Base-by-base conservation (phyloP, 73 alveolate genomes). In the Paramecium octaurelia region DNA sequence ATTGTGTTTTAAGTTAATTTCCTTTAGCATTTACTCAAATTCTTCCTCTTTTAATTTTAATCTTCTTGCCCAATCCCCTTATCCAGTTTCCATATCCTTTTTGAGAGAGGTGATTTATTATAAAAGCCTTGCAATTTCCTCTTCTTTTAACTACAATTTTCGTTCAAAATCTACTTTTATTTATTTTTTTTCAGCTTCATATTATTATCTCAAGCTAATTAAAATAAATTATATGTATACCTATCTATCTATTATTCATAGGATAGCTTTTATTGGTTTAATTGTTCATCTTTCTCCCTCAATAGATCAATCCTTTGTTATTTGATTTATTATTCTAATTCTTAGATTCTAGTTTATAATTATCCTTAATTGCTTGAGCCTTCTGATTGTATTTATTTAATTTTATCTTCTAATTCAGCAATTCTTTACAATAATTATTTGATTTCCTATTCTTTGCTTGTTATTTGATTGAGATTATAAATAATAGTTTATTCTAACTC, bases 1-100 rank as follows among this genome's bases (percentile, higher is more conserved):
- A 71, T 89, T 89, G 29, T 89, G 94, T 71, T 83, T 89, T 70
- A 70, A n/a, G 48, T 89, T 89, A 11, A 89, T 70, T 43, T 89
- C 75, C 29, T 73, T 89, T 3, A 89, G 54, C 71, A 46, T 70
- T 29, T 71, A 59, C n/a, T 89, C 94, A 27, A 64, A 89, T 73
- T 89, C 90, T 71, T 71, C 57, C 23, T 89, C 94, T 70, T 83
- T 89, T 46, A 58, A n/a, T 46, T 71, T 83, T 35, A 89, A 46
- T 46, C 91, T 80, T 31, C 57, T 43, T 12, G 46, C 48, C 91
- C 91, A 80, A 80, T 80, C 91, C 8, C 91, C 91, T 24, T 31
- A 31, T 6, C 91, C 91, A 21, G 76, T 11, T 48, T 80, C 91
- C 76, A 80, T 42, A 44, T 80, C 91, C 24, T 80, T 80, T 35